These are phyloP conservation scores for Spathaspora sp. DNA, from an alignment of 805 yeast species.

Conservation along the genomic window DNA sequence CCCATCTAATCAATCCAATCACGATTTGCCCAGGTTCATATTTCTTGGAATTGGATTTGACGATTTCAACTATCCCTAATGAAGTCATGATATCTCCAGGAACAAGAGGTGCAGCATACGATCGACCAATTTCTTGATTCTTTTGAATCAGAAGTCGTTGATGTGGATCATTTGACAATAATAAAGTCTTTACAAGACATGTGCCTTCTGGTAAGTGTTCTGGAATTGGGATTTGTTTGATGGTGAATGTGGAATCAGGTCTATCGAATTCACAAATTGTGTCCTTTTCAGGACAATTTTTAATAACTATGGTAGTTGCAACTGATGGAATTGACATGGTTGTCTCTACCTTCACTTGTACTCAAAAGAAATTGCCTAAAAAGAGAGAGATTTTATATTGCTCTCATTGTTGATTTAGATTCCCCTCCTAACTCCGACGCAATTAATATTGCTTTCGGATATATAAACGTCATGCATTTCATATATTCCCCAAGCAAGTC, in stretches of 20 bases:
- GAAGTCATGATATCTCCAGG: conserved; percentile 12
- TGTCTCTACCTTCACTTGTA: too few species aligned
- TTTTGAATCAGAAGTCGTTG: conserved; percentile 36
- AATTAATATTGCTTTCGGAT: too few species aligned
- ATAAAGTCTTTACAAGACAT: conserved; percentile 22
- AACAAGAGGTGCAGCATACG: conserved; percentile 19
- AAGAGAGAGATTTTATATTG: not conserved
- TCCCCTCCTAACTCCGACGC: too few species aligned
- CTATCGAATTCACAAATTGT: conserved; percentile 17
- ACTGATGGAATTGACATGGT: not conserved
- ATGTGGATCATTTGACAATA: conserved; percentile 34
- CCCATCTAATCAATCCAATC: conserved; percentile 18
- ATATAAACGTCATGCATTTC: too few species aligned
- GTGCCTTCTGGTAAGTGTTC: conserved; percentile 19
- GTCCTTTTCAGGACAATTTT: conserved; percentile 17
- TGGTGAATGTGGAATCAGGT: conserved; percentile 28
- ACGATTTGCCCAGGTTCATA: conserved; percentile 22
- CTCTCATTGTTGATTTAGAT: not conserved
- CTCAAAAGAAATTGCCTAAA: not conserved
- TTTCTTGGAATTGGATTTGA: conserved; percentile 19
- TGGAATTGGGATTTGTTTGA: conserved; percentile 11
- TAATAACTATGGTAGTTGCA: conserved; percentile 14
- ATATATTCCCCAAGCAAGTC: too few species aligned
- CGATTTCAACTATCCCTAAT: conserved; percentile 16
- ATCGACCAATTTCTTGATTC: conserved; percentile 19